Percentiles rank a stretch among this genome's conserved stretches.
Evolutionary conservation across 106 monocot genomes (phyloP).

Genomic region (Dendrobium huoshanense): DNA sequence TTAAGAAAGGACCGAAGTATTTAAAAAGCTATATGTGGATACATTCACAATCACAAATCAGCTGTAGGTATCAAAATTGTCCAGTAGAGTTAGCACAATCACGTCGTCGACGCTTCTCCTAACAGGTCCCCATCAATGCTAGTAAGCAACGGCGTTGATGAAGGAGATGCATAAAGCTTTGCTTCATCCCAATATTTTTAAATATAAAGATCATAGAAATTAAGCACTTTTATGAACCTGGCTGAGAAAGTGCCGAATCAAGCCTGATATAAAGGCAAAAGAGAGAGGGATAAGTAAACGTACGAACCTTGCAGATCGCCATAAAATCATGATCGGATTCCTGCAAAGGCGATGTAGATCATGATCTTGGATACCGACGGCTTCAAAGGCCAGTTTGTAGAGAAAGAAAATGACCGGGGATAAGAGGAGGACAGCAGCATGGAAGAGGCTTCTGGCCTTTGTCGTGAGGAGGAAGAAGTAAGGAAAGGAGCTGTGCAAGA

Average conservation of each 20-base stretch:
- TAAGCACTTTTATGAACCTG: no score
- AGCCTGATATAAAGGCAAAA: background rate
- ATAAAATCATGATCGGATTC: conserved; percentile 71
- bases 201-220: no score
- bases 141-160: no score
- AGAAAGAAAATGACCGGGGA: conserved; percentile 38
- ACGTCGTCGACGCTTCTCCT: no score
- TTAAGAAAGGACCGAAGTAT: no score
- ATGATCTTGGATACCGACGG: conserved; percentile 52
- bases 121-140: no score
- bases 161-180: no score
- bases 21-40: no score
- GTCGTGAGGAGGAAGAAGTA: conserved; percentile 86
- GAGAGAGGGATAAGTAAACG: background rate
- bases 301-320: conserved; percentile 78
- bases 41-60: no score
- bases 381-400: conserved; percentile 53
- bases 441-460: conserved; percentile 73
- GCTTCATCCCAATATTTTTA: no score
- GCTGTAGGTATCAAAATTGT: background rate
- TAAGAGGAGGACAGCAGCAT: conserved; percentile 54
- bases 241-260: background rate
- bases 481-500: conserved; percentile 65
- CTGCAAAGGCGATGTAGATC: conserved; percentile 49
- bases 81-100: background rate